These are phyloP conservation scores for Trichoderma guizhouense DNA, from an alignment of 2,329 filamentous ascomycete genomes.

Conservation along the genomic window DNA sequence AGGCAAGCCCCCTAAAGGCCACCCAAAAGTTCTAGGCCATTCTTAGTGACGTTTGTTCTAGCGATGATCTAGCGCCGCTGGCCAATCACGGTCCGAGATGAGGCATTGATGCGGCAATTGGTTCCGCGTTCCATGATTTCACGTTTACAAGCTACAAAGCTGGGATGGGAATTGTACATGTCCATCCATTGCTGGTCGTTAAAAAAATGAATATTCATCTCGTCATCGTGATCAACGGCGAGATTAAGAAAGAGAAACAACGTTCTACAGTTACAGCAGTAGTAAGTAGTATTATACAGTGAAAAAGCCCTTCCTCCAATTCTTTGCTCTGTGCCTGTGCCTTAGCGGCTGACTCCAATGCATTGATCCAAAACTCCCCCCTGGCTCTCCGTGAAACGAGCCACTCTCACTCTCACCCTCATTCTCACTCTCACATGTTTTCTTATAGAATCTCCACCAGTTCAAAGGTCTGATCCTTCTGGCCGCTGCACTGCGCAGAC, in stretches of 20 bases:
- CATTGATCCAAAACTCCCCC: neutral
- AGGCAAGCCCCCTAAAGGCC: neutral
- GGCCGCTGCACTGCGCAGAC: conserved; percentile 29
- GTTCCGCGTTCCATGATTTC: neutral
- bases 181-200: conserved; percentile 1
- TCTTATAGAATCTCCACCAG: conserved; percentile 20
- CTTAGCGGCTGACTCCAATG: neutral
- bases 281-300: neutral
- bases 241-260: neutral
- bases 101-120: neutral
- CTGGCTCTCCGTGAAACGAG: neutral
- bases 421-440: neutral
- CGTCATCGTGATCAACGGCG: neutral
- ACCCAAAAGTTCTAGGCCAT: neutral
- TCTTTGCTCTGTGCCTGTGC: neutral
- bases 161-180: neutral
- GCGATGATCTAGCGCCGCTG: neutral
- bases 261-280: neutral
- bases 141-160: neutral
- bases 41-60: neutral
- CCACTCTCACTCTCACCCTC: neutral
- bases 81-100: neutral
- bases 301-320: neutral
- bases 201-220: neutral
- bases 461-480: conserved; percentile 23